These are phyloP conservation scores for Globisporangium camurandrum DNA, from an alignment of 352 stramenopile species.

Conservation along the genomic window DNA sequence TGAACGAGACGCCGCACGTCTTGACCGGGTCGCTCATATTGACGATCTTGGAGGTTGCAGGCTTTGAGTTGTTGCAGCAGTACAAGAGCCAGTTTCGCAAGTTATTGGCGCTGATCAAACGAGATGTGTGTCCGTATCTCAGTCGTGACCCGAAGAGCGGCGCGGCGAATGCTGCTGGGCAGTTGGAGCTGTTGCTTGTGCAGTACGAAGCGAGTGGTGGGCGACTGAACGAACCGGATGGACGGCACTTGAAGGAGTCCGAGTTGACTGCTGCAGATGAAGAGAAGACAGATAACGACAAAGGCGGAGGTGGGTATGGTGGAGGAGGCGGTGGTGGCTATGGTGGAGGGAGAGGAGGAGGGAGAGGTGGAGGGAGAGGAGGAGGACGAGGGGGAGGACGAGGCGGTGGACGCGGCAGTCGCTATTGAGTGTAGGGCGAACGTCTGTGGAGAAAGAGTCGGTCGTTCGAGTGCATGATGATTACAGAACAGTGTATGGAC, in stretches of 20 bases:
- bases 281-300: conserved; percentile 47
- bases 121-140: conserved; percentile 49
- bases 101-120: conserved; percentile 55
- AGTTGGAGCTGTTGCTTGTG: conserved; percentile 66
- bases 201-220: conserved; percentile 64
- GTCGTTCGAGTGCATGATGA: too few relatives aligned
- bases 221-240: conserved; percentile 42
- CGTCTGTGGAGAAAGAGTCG: too few relatives aligned
- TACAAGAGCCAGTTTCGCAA: conserved; percentile 82
- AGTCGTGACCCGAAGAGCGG: conserved; percentile 73
- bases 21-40: conserved; percentile 63
- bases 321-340: conserved; percentile 14
- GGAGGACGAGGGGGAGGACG: conserved; percentile 32
- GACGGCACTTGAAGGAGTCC: conserved; percentile 63
- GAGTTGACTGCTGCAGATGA: conserved; percentile 57
- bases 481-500: too few relatives aligned
- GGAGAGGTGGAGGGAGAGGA: too few relatives aligned
- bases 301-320: conserved; percentile 15
- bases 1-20: conserved; percentile 63
- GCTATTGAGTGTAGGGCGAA: conserved; percentile 1
- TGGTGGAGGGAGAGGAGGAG: conserved; percentile 14
- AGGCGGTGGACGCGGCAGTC: conserved; percentile 24
- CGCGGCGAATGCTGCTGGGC: conserved; percentile 60
- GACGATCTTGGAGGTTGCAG: conserved; percentile 72
- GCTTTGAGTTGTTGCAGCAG: conserved; percentile 48